Base-by-base conservation (phyloP, 192 early-diverging fungal species). In the Rhizophagus prolifer region DNA sequence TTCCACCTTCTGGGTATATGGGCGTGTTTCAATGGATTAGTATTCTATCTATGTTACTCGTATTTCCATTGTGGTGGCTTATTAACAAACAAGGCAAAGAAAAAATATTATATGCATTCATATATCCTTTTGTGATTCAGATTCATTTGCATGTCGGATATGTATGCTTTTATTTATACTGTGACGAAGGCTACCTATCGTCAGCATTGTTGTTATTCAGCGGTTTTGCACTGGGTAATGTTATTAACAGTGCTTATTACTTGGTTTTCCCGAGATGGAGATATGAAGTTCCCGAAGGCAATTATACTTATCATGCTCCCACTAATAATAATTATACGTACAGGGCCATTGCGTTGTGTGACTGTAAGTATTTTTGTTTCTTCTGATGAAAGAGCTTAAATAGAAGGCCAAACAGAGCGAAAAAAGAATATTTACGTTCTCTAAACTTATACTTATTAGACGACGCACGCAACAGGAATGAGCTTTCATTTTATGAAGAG, bases 91-190 rank as follows among this genome's bases (percentile, higher is more conserved):
- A n/a, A 28, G 28, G 36, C 28, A 12, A 36, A 13, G 28, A 28
- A 30, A 66, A 66, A 66, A 1, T 0, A 1, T 21, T 66, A 66
- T 66, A 66, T 66, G 34, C 14, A 13, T 8, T 66, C 28, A 2
- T 66, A 13, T 66, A 66, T 36, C 64, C 64, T 0, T 66, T 66
- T 36, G 64, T 66, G 28, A 28, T 66, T 66, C 64, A 66, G 26
- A 10, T 66, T 66, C 36, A 66, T 14, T 36, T 66, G 28, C 64
- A 66, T 3, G 64, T 66, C 1, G 64, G 64, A 66, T 66, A 66
- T 66, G 5, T 66, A 31, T 66, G 64, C 14, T 66, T 66, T 36
- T 66, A 34, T 66, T 66, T 66, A 66, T 66, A 66, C 30, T 66
- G 64, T 66, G 64, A 66, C 28, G 64, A 66, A 36, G 64, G 64